phyloP scores from a whole-genome alignment of 2,329 filamentous ascomycete genomes.

The Aspergillus glaucus region DNA sequence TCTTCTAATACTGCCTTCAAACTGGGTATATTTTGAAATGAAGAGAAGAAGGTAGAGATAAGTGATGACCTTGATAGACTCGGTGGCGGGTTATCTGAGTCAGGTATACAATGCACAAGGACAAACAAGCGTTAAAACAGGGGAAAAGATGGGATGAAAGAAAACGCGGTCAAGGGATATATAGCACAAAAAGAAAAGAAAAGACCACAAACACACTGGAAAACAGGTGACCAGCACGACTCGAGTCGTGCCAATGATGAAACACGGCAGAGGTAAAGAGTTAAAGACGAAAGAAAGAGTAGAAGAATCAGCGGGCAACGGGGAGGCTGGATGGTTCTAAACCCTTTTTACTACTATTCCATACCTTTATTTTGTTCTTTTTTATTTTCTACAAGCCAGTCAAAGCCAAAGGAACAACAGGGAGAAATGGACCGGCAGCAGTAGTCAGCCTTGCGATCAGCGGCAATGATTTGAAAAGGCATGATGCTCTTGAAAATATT shows the following conservation, averaged over 20 bases:
- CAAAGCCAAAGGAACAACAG: too few species aligned
- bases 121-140: too few species aligned
- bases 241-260: background rate
- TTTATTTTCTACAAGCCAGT: background rate
- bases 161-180: too few species aligned
- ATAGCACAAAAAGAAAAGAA: constrained; percentile 2
- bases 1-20: background rate
- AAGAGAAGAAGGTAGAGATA: constrained; percentile 3
- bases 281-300: background rate
- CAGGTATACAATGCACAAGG: too few species aligned
- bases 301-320: background rate
- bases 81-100: too few species aligned
- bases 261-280: background rate
- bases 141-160: too few species aligned
- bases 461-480: background rate
- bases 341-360: background rate
- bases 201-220: constrained; percentile 1
- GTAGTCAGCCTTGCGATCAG: background rate
- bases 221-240: background rate
- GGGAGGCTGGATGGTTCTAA: background rate
- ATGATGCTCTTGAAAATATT: too few species aligned
- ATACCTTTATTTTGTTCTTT: background rate
- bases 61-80: background rate
- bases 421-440: background rate
- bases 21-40: background rate